Evolutionary conservation across 805 yeast species (phyloP).

Genomic region (Candida vaughaniae): DNA sequence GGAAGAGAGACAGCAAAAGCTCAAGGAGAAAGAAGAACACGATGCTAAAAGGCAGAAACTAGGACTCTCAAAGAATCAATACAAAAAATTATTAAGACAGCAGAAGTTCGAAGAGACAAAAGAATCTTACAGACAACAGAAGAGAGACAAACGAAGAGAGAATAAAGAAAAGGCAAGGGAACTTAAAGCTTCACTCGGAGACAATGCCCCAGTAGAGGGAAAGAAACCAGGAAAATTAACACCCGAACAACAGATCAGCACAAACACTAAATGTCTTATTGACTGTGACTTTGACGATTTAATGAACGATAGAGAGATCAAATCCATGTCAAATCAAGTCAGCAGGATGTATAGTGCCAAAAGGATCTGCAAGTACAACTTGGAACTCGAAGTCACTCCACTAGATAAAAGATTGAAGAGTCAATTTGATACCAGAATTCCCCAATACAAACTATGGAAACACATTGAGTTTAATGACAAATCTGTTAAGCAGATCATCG

Average conservation of each 20-base stretch:
- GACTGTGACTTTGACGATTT: conserved; percentile 91
- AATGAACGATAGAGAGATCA: conserved; percentile 73
- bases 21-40: conserved; percentile 11
- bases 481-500: conserved; percentile 25
- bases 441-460: conserved; percentile 66
- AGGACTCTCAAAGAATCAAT: conserved; percentile 84
- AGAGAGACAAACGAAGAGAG: conserved; percentile 53
- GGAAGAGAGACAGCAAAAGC: conserved; percentile 9
- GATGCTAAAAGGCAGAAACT: conserved; percentile 11
- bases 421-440: conserved; percentile 65
- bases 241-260: conserved; percentile 43
- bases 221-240: conserved; percentile 32
- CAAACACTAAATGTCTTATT: conserved; percentile 58
- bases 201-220: conserved; percentile 31
- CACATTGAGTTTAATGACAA: conserved; percentile 51
- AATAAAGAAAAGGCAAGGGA: conserved; percentile 24
- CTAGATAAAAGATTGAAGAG: conserved; percentile 63
- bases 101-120: conserved; percentile 63
- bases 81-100: conserved; percentile 68
- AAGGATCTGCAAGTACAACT: conserved; percentile 55
- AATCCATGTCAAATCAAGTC: conserved; percentile 75
- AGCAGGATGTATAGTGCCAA: conserved; percentile 81
- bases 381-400: conserved; percentile 60
- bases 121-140: conserved; percentile 54
- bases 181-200: conserved; percentile 19